Base-by-base conservation (phyloP, 2,329 filamentous ascomycete species). In the Zymoseptoria pseudotritici region DNA sequence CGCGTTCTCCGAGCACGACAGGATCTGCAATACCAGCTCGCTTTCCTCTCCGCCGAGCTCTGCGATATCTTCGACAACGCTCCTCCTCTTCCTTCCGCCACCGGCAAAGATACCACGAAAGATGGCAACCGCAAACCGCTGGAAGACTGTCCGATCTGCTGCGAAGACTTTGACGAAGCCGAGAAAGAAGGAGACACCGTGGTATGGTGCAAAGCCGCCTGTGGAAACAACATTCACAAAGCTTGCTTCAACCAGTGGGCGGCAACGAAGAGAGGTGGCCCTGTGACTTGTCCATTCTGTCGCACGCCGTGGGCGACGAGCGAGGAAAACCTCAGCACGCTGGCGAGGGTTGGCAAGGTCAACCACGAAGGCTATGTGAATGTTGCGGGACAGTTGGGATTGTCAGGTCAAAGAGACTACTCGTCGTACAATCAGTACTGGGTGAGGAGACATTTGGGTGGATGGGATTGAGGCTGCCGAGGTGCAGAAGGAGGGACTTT, bases 151-250 rank as follows among this genome's bases (percentile, higher is more conserved):
- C 83, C 83, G 0, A 83, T 87, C 60, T 87, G 85, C 69, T 83
- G 64, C 56, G 62, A 60, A 11, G 69, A 70, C 22, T 65, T 71
- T 20, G 61, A 69, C 29, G 59, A 63, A 4, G 61, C 63, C 3
- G 49, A 19, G 2, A 53, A 58, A 20, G 60, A 61, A 4, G 57
- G 60, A 4, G 75, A 82, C 58, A 72, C 78, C 4, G 78, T 82
- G 6, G 75, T 83, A 4, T 87, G 83, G 77, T 87, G 85, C 72
- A 82, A 81, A 69, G 79, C 80, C 0, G 77, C 80, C 1, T 87
- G 85, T 64, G 85, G 84, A 10, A 85, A 86, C 70, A 86, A 86
- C 65, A 73, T 86, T 10, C 83, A 86, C 70, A 80, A 80, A 63
- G 67, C 71, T 0, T 86, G 83, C 64, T 85, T 85, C 69, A 72